Evolutionary conservation across 345 rosid genomes (phyloP), one percentile per base, ranked within the genome.

Genomic region (Corchorus olitorius): DNA sequence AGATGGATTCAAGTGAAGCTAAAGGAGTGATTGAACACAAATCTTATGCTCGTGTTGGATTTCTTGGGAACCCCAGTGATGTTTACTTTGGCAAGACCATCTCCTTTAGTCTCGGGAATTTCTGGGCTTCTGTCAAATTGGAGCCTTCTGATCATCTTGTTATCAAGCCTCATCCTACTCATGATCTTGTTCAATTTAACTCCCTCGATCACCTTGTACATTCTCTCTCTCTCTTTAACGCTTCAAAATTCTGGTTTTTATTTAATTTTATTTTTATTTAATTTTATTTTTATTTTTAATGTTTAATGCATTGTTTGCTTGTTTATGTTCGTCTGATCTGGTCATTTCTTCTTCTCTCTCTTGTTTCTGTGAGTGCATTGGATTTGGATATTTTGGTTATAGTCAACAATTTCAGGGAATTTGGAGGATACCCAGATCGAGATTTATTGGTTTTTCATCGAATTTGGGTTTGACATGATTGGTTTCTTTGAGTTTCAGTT

Each of bases 21-120:
- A 33, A 69, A 75, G 79, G 37, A 53, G 77, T 35, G 50, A 86
- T 89, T 62, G 87, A 88, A 83, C 94, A 85, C 73, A 87, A 83
- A 50, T 84, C 89, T 1, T 82, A 85, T 50, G 97, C 96, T 8
- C 81, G 96, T 53, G 83, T 91, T 12, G 97, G 97, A 2, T 77
- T 86, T 6, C 77, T 93, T 5, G 97, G 97, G 5, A 93, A 91
- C 22, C 97, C 97, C 0, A 93, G 97, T 74, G 96, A 93, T 65
- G 96, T 93, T 0, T 93, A 91, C 80, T 84, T 75, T 33, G 97
- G 97, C 54, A 89, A 92, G 37, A 80, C 93, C 0, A 89, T 93
- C 71, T 87, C 97, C 34, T 81, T 89, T 81, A 83, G 82, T 39
- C 86, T 89, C 46, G 86, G 79, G 15, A 93, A 93, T 76, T 93